These are phyloP conservation scores for Nicotiana tomentosiformis DNA, from an alignment of 257 asterid species.

Conservation along the genomic window DNA sequence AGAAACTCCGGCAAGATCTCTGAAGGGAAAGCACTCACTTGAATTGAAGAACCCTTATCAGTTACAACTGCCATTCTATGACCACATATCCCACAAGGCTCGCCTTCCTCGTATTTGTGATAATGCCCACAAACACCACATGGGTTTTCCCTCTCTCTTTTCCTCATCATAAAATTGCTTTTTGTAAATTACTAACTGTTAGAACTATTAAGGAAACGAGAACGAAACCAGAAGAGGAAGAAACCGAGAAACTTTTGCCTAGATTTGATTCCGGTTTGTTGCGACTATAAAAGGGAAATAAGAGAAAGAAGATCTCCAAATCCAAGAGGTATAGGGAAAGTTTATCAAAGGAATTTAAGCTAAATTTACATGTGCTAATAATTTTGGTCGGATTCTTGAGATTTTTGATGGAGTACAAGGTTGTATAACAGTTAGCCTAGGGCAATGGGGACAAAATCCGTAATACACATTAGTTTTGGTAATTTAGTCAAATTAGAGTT, in stretches of 20 bases:
- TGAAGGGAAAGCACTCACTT: constrained; percentile 83
- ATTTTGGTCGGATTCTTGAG: neutral
- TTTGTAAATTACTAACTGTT: too few species aligned
- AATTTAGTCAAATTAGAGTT: too few species aligned
- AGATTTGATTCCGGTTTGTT: neutral
- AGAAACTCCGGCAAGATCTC: constrained; percentile 97
- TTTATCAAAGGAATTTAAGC: neutral
- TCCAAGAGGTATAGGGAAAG: neutral
- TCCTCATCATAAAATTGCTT: constrained; percentile 41
- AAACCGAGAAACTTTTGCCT: neutral
- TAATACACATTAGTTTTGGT: too few species aligned
- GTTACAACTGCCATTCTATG: constrained; percentile 61
- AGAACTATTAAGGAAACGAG: neutral
- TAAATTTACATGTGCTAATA: neutral
- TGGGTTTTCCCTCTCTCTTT: constrained; percentile 85
- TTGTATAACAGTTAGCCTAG: neutral
- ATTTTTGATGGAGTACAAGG: neutral
- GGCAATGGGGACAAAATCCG: too few species aligned
- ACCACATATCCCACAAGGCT: constrained; percentile 84
- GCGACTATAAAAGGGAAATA: neutral
- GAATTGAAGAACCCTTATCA: constrained; percentile 40
- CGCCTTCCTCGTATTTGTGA: constrained; percentile 95
- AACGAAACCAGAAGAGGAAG: neutral
- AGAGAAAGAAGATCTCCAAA: neutral
- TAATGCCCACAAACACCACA: constrained; percentile 91